These are phyloP conservation scores for Carex scoparia DNA, from an alignment of 176 grass and related monocot species.

Conservation along the genomic window DNA sequence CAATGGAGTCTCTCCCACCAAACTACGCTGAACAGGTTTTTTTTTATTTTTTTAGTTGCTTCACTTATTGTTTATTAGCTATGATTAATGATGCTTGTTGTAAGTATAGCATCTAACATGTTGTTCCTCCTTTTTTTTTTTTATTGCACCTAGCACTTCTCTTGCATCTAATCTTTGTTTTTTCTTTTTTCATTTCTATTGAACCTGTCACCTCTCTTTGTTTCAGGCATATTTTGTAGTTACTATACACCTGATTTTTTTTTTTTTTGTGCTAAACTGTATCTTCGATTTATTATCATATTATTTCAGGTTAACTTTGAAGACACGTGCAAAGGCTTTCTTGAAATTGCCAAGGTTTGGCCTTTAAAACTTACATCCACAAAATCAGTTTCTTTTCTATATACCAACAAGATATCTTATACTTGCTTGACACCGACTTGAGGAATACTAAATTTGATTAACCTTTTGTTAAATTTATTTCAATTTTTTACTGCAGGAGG, in stretches of 20 bases:
- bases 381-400: slow-evolving; percentile 10
- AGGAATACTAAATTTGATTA: slow-evolving; percentile 19
- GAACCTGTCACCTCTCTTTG: background rate
- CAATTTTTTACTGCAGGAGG: slow-evolving; percentile 49
- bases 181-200: background rate
- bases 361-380: slow-evolving; percentile 24
- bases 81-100: background rate
- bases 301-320: slow-evolving; percentile 98
- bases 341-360: slow-evolving; percentile 98
- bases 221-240: background rate
- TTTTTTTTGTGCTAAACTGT: background rate
- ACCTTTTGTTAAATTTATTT: slow-evolving; percentile 19
- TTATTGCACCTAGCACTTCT: background rate
- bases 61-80: slow-evolving; percentile 8
- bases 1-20: slow-evolving; percentile 77
- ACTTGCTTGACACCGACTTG: slow-evolving; percentile 20
- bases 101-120: background rate
- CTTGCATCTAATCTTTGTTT: background rate
- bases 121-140: background rate
- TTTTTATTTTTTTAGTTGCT: background rate
- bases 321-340: slow-evolving; percentile 99
- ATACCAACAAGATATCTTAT: background rate
- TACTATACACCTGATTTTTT: background rate
- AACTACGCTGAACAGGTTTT: slow-evolving; percentile 95
- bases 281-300: background rate